phyloP scores from a whole-genome alignment of 1,284 basidiomycete species.

The Cutaneotrichosporon spelunceum region DNA sequence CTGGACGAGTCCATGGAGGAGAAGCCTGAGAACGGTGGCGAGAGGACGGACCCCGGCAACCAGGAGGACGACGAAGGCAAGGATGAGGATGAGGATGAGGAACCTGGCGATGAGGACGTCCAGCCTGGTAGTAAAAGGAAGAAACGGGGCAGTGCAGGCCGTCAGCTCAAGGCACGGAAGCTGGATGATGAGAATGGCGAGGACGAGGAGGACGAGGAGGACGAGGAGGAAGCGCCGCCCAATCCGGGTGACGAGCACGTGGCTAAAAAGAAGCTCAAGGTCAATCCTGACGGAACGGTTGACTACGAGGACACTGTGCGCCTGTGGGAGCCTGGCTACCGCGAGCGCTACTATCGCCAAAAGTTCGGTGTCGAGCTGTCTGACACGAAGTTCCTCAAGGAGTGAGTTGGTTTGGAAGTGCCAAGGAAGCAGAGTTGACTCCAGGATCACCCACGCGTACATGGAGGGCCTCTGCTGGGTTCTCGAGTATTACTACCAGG shows the following conservation, averaged over 20 bases:
- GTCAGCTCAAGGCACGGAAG: constrained; percentile 66
- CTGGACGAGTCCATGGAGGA: constrained; percentile 27
- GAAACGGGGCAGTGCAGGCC: constrained; percentile 14
- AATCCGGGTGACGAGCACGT: constrained; percentile 54
- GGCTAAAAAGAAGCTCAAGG: constrained; percentile 59
- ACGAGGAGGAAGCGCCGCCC: constrained; percentile 38
- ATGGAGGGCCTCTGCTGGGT: constrained; percentile 97
- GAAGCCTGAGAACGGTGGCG: constrained; percentile 23
- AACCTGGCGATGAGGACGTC: constrained; percentile 32
- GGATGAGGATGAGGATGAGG: constrained; percentile 52
- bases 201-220: constrained; percentile 37
- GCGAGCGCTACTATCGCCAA: constrained; percentile 88
- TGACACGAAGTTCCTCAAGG: constrained; percentile 69
- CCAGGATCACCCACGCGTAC: constrained; percentile 76
- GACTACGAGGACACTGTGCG: constrained; percentile 85
- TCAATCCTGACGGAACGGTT: constrained; percentile 67
- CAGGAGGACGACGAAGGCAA: constrained; percentile 35
- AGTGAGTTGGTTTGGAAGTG: constrained; percentile 57
- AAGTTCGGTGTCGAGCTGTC: constrained; percentile 80
- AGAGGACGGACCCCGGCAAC: constrained; percentile 17
- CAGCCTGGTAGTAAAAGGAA: constrained; percentile 25
- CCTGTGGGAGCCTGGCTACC: constrained; percentile 93
- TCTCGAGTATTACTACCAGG: constrained; percentile 96
- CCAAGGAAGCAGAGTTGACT: background rate
- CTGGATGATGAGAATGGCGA: constrained; percentile 31